Evolutionary conservation across 768 basidiomycete species (phyloP).

Genomic region (Tricholoma sp.): DNA sequence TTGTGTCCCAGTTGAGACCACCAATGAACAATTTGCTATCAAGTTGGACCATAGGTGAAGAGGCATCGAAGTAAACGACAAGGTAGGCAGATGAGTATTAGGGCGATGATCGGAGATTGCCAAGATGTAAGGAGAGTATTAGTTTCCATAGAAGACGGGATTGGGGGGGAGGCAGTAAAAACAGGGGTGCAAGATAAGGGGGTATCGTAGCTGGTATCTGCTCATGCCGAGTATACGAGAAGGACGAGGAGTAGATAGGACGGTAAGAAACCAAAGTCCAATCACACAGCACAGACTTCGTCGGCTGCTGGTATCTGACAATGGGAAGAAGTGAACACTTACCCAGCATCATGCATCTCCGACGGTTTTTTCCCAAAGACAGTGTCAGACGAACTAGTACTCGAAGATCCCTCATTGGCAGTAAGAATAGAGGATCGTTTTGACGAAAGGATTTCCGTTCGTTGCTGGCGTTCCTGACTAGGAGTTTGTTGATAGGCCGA

Average conservation of each 20-base stretch:
- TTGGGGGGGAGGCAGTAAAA: conserved; percentile 8
- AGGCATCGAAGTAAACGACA: conserved; percentile 19
- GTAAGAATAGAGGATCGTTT: conserved; percentile 20
- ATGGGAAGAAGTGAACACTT: conserved; percentile 31
- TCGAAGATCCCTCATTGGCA: conserved; percentile 17
- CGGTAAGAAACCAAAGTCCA: conserved; percentile 12
- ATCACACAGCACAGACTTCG: background rate
- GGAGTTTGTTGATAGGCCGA: conserved; percentile 61
- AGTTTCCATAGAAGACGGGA: conserved; percentile 19
- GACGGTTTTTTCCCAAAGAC: conserved; percentile 57
- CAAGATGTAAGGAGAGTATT: conserved; percentile 18
- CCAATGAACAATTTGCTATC: conserved; percentile 89
- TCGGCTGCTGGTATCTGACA: background rate
- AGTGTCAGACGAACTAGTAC: conserved; percentile 28
- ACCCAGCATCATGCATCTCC: conserved; percentile 83
- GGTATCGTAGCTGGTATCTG: conserved; percentile 28
- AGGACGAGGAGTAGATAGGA: conserved; percentile 3
- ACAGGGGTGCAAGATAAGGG: conserved; percentile 24
- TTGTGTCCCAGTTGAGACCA: conserved; percentile 88
- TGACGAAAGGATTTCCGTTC: conserved; percentile 19
- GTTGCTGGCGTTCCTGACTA: conserved; percentile 56
- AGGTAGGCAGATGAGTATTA: conserved; percentile 22
- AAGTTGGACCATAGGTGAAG: conserved; percentile 20
- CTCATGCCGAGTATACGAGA: conserved; percentile 15
- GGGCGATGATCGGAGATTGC: conserved; percentile 17